A percentile compares a stretch with the other conserved stretches of the same genome.
Conservation (phyloP, 768 basidiomycete species). For the Trametes cinnabarina region DNA sequence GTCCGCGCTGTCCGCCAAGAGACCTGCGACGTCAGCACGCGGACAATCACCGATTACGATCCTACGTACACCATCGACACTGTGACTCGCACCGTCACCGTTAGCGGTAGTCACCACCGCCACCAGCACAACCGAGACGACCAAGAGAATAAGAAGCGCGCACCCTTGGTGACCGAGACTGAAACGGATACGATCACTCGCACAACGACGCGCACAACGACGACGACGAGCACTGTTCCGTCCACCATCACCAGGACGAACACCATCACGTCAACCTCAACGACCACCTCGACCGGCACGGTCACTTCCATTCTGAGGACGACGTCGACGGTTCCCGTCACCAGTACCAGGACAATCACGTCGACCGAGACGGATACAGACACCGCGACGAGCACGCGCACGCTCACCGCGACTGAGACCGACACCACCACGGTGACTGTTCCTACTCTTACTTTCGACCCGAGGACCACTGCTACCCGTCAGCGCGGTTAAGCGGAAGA, state of each 20-base stretch:
- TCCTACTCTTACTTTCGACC: background rate
- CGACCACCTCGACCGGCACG: background rate
- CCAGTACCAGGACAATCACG: background rate
- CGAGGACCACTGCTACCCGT: constrained; percentile 1
- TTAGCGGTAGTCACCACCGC: background rate
- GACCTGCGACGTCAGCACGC: background rate
- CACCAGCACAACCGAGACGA: background rate
- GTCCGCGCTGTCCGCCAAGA: background rate
- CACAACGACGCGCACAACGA: background rate
- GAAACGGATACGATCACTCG: background rate
- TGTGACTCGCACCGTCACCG: constrained; percentile 5
- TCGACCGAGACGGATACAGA: background rate
- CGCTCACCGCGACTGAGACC: background rate
- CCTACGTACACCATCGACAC: constrained; percentile 4
- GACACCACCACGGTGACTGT: background rate
- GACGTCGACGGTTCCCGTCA: background rate
- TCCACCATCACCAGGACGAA: background rate
- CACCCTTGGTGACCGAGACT: background rate
- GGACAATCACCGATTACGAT: background rate
- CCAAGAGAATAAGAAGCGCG: background rate
- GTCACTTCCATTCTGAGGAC: background rate
- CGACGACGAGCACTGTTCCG: background rate
- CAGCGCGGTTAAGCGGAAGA: background rate
- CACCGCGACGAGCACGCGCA: constrained; percentile 1
- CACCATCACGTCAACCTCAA: background rate